Base-by-base conservation (phyloP, 495 filamentous ascomycete genomes). In the Neohortaea acidophila region DNA sequence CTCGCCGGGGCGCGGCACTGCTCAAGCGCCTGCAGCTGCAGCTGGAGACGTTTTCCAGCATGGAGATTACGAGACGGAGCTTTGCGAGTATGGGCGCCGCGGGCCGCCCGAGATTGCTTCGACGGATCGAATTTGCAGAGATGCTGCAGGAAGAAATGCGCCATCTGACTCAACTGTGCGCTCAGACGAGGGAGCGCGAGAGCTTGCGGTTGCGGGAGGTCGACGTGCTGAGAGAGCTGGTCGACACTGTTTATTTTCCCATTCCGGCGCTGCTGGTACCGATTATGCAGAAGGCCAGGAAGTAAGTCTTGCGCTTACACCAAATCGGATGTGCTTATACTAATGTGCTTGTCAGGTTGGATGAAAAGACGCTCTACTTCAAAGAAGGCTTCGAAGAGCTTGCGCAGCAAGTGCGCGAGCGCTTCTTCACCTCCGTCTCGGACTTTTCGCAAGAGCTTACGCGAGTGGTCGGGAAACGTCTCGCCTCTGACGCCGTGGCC, bases 31-130 rank as follows among this genome's bases (percentile, higher is more conserved):
- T 96, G 7, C 89, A 97, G 53, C 59, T 94, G 22, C 86, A 93
- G 57, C 79, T 85, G 72, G 87, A 94, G 53, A 79, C 82, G 0
- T 97, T 96, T 56, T 83, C 85, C 0, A 89, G 83, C 0, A 89
- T 93, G 77, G 91, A 99, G 59, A 79, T 99, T 48, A 91, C 85
- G 1, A 69, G 89, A 21, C 73, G 92, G 39, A 82, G 96, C 51
- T 99, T 89, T 60, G 76, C 79, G 5, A 77, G 79, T 15, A 87
- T 94, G 82, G 89, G 89, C 23, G 77, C 77, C 18, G 73, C 74
- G 32, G 89, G 89, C 20, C 72, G 76, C 44, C 71, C 78, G 22
- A 74, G 82, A 39, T 65, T 99, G 17, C 64, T 75, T 37, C 69
- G 82, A 33, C 75, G 89, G 32, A 83, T 92, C 49, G 84, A 94